Conservation (phyloP, 306 rosid genomes). For the Prinsepia uniflora region DNA sequence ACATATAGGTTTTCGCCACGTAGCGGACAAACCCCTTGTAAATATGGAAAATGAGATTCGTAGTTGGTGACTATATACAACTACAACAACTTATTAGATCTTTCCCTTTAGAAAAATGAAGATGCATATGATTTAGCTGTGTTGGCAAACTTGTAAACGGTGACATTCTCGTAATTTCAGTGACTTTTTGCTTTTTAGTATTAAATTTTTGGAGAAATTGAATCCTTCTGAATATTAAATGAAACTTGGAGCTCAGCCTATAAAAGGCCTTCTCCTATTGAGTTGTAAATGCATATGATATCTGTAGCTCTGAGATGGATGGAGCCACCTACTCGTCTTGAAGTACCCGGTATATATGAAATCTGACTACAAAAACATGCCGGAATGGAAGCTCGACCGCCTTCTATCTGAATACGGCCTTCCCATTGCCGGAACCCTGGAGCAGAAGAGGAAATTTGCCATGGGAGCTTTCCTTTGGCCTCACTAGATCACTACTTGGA, state of each 20-base stretch:
- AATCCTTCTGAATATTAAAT: background rate
- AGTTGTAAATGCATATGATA: background rate
- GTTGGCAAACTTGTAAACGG: no score
- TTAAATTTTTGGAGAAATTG: background rate
- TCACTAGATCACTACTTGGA: background rate
- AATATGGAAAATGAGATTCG: background rate
- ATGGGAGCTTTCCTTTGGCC: slow-evolving; percentile 26
- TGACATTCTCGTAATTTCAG: background rate
- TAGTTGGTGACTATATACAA: background rate
- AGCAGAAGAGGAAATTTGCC: slow-evolving; percentile 25
- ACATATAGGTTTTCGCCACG: background rate
- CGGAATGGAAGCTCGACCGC: slow-evolving; percentile 16
- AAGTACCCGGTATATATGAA: slow-evolving; percentile 17
- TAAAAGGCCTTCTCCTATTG: background rate
- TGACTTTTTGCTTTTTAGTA: background rate
- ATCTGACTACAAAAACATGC: slow-evolving; percentile 24
- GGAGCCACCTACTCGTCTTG: slow-evolving; percentile 8
- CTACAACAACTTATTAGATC: slow-evolving; percentile 4
- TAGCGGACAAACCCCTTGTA: slow-evolving; percentile 4
- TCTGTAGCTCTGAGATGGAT: background rate
- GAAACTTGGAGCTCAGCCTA: background rate
- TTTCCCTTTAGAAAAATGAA: background rate
- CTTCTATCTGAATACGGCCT: slow-evolving; percentile 25
- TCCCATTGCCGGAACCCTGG: slow-evolving; percentile 1
- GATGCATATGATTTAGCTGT: background rate